Base-by-base conservation (phyloP, 306 rosid species). In the Glycine tomentella region DNA sequence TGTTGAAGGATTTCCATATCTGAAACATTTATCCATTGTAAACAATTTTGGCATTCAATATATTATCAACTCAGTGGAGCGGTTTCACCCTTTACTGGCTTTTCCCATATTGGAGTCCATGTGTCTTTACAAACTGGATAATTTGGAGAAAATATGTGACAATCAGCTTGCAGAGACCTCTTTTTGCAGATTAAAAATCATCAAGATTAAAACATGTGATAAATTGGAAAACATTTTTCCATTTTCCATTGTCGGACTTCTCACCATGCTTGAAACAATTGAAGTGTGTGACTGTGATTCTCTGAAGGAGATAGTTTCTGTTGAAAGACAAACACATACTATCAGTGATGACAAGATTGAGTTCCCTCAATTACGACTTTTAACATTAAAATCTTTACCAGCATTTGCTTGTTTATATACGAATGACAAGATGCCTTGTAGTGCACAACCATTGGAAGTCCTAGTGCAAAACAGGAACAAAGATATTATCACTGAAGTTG, bases 1-100 rank as follows among this genome's bases (percentile, higher is more conserved):
- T 44, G 6, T 51, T 5, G 81, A 84, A 2, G 86, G 81, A 14
- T 83, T 73, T 85, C 86, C 83, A 5, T 8, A 72, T 34, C 7
- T 87, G 38, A 87, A 81, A 59, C 81, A 78, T 62, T 65, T 87
- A 34, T 68, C 49, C 14, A 36, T 89, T 12, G 31, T 76, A 55
- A 72, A 69, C 14, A 85, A 76, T 56, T 53, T 2, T 4, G 49
- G 63, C 7, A 69, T 86, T 12, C 17, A 5, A 9, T 14, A 62
- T 16, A 36, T 82, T 15, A 70, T 84, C 6, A 63, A 58, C 13
- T 58, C 88, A 14, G 14, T 9, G 11, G 70, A 73, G 42, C 5
- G 42, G 42, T 38, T 38, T 38, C 42, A 38, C 5, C 42, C 42
- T 38, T 38, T 38, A 38, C 13, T 3, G 1, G 69, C 70, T 13